A percentile compares a stretch with the other conserved stretches of the same genome.
These are phyloP conservation scores for Lanmaoa rubissima DNA, from an alignment of 768 basidiomycete genomes.

Conservation along the genomic window DNA sequence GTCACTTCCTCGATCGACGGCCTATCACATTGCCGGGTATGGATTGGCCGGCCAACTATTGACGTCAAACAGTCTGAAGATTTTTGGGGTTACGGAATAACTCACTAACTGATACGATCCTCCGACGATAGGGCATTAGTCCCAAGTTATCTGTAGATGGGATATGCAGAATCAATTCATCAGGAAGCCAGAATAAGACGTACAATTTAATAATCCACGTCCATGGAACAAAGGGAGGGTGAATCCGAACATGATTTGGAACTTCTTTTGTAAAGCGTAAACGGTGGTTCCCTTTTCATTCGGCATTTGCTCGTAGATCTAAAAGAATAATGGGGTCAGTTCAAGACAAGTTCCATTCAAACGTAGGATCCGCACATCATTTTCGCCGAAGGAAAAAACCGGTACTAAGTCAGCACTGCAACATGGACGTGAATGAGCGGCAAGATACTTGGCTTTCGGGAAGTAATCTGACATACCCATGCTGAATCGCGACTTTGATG, in stretches of 20 bases:
- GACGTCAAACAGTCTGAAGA: not conserved
- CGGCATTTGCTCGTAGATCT: constrained; percentile 98
- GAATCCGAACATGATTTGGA: constrained; percentile 92
- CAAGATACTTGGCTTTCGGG: not conserved
- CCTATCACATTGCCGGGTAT: constrained; percentile 69
- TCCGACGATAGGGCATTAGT: constrained; percentile 91
- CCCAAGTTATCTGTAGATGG: constrained; percentile 78
- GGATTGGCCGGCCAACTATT: constrained; percentile 87
- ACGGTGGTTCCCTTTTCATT: constrained; percentile 91
- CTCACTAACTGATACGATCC: constrained; percentile 95
- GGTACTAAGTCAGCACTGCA: constrained; percentile 91
- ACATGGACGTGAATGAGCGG: constrained; percentile 2
- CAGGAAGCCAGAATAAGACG: constrained; percentile 19
- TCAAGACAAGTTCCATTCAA: not conserved
- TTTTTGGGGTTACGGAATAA: constrained; percentile 20
- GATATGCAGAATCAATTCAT: not conserved
- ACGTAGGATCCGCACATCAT: constrained; percentile 64
- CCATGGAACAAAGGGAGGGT: constrained; percentile 98
- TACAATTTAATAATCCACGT: constrained; percentile 91
- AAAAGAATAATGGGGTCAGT: constrained; percentile 2
- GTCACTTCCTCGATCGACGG: constrained; percentile 82
- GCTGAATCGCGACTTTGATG: constrained; percentile 89
- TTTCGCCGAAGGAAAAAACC: constrained; percentile 98
- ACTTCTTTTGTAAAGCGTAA: constrained; percentile 83
- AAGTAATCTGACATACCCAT: constrained; percentile 54